These are phyloP conservation scores for Fusarium dlaminii DNA, from an alignment of 2,329 filamentous ascomycete species.

Conservation along the genomic window DNA sequence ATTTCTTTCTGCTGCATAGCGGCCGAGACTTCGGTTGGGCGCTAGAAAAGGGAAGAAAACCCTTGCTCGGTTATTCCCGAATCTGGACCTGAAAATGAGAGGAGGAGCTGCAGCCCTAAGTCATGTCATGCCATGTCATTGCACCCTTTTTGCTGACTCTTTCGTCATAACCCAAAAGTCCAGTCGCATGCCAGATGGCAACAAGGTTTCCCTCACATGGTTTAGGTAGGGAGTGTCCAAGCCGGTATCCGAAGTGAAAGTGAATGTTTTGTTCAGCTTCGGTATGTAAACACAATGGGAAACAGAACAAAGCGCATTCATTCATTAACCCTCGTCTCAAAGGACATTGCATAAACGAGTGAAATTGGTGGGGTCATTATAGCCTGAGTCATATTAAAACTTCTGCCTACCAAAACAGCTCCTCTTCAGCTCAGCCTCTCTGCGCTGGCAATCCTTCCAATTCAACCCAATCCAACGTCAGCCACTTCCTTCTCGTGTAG, in stretches of 20 bases:
- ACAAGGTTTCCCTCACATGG: not conserved
- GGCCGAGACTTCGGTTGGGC: not conserved
- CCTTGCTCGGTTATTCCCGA: constrained; percentile 9
- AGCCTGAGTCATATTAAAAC: not conserved
- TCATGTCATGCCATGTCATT: not conserved
- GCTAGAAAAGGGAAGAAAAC: not conserved
- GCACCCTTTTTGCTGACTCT: not conserved
- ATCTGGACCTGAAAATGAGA: not conserved
- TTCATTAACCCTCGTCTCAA: not conserved
- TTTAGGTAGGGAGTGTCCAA: not conserved
- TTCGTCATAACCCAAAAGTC: not conserved
- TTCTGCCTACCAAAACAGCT: not conserved
- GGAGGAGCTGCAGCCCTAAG: not conserved
- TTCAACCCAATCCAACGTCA: not conserved
- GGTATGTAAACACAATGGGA: not conserved
- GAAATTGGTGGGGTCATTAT: not conserved
- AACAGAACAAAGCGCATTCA: not conserved
- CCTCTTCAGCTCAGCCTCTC: not conserved
- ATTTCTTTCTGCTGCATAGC: not conserved
- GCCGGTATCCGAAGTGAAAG: not conserved
- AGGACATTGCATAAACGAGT: not conserved
- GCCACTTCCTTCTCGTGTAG: not conserved
- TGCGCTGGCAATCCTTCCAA: not conserved
- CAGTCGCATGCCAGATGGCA: not conserved
- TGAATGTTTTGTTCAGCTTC: not conserved